phyloP scores from a whole-genome alignment of 2,329 filamentous ascomycete species.

The Fusarium veterinarium region DNA sequence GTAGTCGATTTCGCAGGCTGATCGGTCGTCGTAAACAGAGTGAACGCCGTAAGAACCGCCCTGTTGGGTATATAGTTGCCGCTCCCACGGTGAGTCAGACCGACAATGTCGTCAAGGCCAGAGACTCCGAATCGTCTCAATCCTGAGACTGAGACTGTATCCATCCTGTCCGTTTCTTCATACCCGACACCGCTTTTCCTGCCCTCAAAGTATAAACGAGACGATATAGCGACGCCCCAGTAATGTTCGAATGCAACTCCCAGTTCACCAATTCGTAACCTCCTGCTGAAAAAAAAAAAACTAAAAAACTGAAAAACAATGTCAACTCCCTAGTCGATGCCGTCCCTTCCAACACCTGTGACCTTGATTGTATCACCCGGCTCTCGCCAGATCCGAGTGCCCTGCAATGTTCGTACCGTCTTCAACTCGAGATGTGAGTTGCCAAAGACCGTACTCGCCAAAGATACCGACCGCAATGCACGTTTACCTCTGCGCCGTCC shows the following conservation, averaged over 20 bases:
- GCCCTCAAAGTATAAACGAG: conserved; percentile 39
- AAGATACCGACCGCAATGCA: conserved; percentile 39
- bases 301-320: conserved; percentile 30
- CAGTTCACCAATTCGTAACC: conserved; percentile 37
- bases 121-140: conserved; percentile 27
- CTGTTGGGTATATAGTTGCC: conserved; percentile 43
- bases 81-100: conserved; percentile 16
- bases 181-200: conserved; percentile 29
- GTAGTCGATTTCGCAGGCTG: conserved; percentile 36
- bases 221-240: conserved; percentile 40
- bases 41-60: conserved; percentile 41
- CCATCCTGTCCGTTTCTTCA: conserved; percentile 32
- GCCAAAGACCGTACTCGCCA: conserved; percentile 15
- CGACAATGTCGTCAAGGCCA: conserved; percentile 23
- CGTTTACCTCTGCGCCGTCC: conserved; percentile 44
- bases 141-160: conserved; percentile 18
- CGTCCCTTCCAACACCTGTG: conserved; percentile 37
- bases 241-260: conserved; percentile 46
- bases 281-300: conserved; percentile 37
- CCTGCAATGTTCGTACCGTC: conserved; percentile 21
- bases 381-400: conserved; percentile 36
- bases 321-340: conserved; percentile 46
- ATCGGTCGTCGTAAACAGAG: conserved; percentile 30
- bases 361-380: conserved; percentile 33
- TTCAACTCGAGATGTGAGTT: conserved; percentile 17